Conservation (phyloP, 352 stramenopile species). For the Blastocystis sp. region DNA sequence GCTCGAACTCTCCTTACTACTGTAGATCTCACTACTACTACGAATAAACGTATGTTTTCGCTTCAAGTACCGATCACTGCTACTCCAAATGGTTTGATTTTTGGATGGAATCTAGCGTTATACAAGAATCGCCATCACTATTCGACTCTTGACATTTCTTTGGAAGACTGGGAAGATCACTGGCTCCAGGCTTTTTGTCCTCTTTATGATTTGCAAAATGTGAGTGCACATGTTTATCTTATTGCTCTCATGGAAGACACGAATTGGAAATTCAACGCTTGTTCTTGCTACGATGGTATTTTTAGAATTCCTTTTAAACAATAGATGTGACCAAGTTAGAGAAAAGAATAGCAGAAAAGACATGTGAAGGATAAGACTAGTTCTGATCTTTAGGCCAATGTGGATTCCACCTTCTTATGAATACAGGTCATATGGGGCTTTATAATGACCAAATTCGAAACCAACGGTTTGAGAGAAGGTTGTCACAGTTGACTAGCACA, state of each 20-base stretch:
- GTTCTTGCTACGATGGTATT: not conserved
- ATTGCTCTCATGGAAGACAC: not conserved
- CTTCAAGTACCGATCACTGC: not conserved
- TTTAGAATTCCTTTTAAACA: too few relatives aligned
- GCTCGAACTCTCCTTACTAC: not conserved
- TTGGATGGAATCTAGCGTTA: not conserved
- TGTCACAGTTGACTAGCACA: not conserved
- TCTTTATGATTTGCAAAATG: not conserved
- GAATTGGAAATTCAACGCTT: conserved; percentile 30
- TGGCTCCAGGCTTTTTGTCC: conserved; percentile 46
- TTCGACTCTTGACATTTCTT: not conserved
- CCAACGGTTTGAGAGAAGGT: not conserved
- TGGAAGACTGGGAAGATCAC: conserved; percentile 16
- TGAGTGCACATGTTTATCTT: not conserved
- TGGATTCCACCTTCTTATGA: conserved; percentile 3
- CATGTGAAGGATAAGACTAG: too few relatives aligned
- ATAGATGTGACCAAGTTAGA: too few relatives aligned
- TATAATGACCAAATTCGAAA: not conserved
- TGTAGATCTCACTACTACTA: not conserved
- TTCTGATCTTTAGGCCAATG: not conserved
- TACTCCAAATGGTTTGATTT: conserved; percentile 2
- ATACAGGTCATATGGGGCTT: not conserved
- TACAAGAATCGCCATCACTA: not conserved
- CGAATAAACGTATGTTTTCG: not conserved
- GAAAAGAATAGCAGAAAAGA: too few relatives aligned